Base-by-base conservation (phyloP, 495 filamentous ascomycete species). In the Letharia columbiana region DNA sequence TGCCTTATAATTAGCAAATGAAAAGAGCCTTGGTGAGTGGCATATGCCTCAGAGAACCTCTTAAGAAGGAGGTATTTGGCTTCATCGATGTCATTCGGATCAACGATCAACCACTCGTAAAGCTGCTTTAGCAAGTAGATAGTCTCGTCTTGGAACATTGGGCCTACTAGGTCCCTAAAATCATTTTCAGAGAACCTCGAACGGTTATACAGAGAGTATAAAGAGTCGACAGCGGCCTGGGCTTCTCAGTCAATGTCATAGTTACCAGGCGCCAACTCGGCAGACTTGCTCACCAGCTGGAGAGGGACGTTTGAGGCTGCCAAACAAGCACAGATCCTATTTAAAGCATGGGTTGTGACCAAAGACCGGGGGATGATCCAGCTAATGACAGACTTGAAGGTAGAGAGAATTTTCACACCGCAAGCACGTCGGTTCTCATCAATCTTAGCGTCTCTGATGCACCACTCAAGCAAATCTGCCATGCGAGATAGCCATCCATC, bases 11-110 rank as follows among this genome's bases (percentile, higher is more conserved):
- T 69, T 67, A 71, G 66, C 60, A 18, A 63, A 12, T 37, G 61
- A 15, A 42, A 40, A 13, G 20, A 47, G 23, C 4, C 4, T 28
- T 20, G 17, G 35, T 41, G 28, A 18, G 9, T 41, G 39, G 60
- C 33, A 35, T 17, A 73, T 79, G 90, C 91, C 85, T 98, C 94
- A 7, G 93, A 91, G 47, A 98, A 84, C 77, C 92, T 96, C 78
- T 97, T 97, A 31, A 88, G 86, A 69, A 98, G 85, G 44, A 89
- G 83, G 73, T 98, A 98, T 73, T 91, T 93, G 66, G 91, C 88
- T 64, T 97, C 91, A 71, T 96, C 90, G 40, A 92, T 83, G 71
- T 94, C 86, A 56, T 87, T 79, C 11, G 89, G 81, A 62, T 93
- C 88, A 65, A 93, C 87, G 9, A 85, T 75, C 1, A 91, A 89